A percentile compares a stretch with the other conserved stretches of the same genome.
Conservation (phyloP, 1,284 basidiomycete genomes). For the Wolfiporia cocos region DNA sequence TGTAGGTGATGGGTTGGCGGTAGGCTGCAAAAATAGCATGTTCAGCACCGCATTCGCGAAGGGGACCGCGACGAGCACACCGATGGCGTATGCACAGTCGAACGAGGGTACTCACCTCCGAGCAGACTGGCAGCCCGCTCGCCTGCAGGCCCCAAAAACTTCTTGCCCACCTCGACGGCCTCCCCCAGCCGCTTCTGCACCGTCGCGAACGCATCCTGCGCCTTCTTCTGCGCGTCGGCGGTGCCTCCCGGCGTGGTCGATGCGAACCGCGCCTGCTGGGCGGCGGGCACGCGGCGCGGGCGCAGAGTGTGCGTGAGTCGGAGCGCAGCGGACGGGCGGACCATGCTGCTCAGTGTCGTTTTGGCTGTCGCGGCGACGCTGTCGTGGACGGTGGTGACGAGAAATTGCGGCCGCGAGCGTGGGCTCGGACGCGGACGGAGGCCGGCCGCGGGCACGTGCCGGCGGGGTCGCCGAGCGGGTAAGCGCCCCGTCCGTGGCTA, state of each 20-base stretch:
- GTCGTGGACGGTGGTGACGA: conserved; percentile 7
- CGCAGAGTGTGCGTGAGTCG: conserved; percentile 25
- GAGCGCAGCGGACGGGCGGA: conserved; percentile 18
- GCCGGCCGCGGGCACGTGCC: too few species aligned
- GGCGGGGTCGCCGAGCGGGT: background rate
- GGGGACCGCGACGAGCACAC: background rate
- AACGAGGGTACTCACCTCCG: conserved; percentile 46
- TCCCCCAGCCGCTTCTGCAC: conserved; percentile 54
- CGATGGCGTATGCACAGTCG: background rate
- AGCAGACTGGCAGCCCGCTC: conserved; percentile 55
- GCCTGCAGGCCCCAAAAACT: conserved; percentile 52
- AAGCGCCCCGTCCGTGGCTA: conserved; percentile 2
- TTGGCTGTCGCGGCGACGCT: background rate
- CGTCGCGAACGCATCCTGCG: conserved; percentile 54
- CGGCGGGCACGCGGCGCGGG: conserved; percentile 17
- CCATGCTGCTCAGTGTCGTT: conserved; percentile 12
- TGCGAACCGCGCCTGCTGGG: conserved; percentile 23
- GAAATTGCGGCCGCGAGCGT: conserved; percentile 5
- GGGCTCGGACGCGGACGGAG: too few species aligned
- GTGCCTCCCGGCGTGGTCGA: conserved; percentile 18
- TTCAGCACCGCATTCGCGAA: background rate
- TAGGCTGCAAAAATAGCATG: conserved; percentile 49
- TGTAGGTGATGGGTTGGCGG: conserved; percentile 79
- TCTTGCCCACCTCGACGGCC: conserved; percentile 46
- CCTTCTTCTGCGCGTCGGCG: conserved; percentile 56